phyloP scores from a whole-genome alignment of 169 alveolate species.

The Plasmodium relictum region DNA sequence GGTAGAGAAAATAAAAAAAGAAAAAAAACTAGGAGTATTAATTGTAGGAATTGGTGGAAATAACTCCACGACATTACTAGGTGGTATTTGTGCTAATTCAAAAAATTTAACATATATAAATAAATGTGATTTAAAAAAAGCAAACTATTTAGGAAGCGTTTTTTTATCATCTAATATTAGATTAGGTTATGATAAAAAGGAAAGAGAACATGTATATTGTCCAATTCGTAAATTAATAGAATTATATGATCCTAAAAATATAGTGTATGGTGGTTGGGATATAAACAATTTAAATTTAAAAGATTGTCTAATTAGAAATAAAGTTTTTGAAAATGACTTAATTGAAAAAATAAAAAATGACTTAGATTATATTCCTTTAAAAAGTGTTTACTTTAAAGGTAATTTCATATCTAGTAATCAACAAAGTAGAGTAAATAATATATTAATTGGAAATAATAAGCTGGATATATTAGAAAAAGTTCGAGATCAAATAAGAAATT shows the following conservation, averaged over 20 bases:
- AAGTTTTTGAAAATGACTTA: constrained; percentile 90
- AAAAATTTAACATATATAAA: constrained; percentile 88
- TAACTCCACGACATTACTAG: constrained; percentile 91
- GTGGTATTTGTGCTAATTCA: constrained; percentile 91
- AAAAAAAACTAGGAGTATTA: constrained; percentile 90
- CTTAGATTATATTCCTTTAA: constrained; percentile 86
- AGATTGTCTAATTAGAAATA: constrained; percentile 90
- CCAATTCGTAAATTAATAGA: constrained; percentile 90
- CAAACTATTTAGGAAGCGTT: constrained; percentile 91
- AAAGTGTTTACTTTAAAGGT: constrained; percentile 86
- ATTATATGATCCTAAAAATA: constrained; percentile 90
- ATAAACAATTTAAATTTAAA: constrained; percentile 85
- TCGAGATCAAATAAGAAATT: constrained; percentile 87
- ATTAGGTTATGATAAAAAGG: constrained; percentile 84
- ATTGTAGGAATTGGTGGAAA: constrained; percentile 94
- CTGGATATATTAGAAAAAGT: constrained; percentile 87
- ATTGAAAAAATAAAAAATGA: constrained; percentile 84
- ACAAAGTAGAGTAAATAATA: constrained; percentile 91
- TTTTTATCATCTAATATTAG: constrained; percentile 88
- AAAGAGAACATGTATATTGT: constrained; percentile 83
- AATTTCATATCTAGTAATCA: constrained; percentile 92
- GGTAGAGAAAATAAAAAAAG: constrained; percentile 35
- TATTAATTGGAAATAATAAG: constrained; percentile 84
- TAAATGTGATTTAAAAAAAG: constrained; percentile 87
- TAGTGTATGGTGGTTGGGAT: constrained; percentile 94